Evolutionary conservation across 345 rosid genomes (phyloP).

Genomic region (Salix koriyanagi): DNA sequence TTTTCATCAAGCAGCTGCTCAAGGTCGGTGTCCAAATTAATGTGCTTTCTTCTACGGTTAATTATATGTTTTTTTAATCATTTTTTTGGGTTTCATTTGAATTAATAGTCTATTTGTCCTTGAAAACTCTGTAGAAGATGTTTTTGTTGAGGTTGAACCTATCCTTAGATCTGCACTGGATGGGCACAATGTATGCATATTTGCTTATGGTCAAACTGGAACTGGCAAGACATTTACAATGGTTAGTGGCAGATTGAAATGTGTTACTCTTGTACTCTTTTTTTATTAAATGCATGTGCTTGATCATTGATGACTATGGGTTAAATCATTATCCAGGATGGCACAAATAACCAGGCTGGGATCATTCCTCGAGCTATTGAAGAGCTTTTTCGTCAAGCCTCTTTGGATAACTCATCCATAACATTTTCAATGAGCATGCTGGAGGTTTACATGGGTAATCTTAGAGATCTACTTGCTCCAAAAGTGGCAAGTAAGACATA

Average conservation of each 20-base stretch:
- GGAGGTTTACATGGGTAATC: constrained; percentile 85
- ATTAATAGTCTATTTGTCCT: constrained; percentile 35
- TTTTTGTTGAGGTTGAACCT: constrained; percentile 73
- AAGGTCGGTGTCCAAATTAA: constrained; percentile 51
- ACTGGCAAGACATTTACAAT: constrained; percentile 92
- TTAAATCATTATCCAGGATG: constrained; percentile 52
- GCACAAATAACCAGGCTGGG: constrained; percentile 61
- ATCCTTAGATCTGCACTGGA: constrained; percentile 85
- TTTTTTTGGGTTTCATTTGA: constrained; percentile 13
- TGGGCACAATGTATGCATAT: constrained; percentile 81
- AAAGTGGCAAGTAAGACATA: constrained; percentile 39
- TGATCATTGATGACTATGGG: constrained; percentile 2
- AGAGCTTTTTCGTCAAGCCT: constrained; percentile 51
- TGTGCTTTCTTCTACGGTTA: not conserved
- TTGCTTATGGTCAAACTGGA: constrained; percentile 96
- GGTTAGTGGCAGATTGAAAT: constrained; percentile 39
- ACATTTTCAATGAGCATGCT: constrained; percentile 86
- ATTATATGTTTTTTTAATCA: not conserved
- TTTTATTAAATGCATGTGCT: not conserved
- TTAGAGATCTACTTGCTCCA: constrained; percentile 73
- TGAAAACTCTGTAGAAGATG: constrained; percentile 62
- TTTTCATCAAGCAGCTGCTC: constrained; percentile 55
- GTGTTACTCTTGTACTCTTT: constrained; percentile 5
- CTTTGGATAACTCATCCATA: constrained; percentile 39
- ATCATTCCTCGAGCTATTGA: constrained; percentile 72